Conservation (phyloP, 345 rosid genomes). For the Sisymbrium irio region DNA sequence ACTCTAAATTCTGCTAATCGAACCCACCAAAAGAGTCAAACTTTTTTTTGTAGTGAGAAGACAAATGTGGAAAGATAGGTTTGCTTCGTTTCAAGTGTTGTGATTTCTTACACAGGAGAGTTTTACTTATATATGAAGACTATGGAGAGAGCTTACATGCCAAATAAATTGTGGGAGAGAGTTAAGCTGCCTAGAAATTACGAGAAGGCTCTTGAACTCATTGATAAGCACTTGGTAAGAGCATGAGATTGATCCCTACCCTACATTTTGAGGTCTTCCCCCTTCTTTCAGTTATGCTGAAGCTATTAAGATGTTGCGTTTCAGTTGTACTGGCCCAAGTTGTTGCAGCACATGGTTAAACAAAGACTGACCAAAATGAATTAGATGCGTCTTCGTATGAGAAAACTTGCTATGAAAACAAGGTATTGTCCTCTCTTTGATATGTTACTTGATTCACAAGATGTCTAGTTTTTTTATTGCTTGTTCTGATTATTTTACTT, state of each 20-base stretch:
- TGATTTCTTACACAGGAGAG: constrained; percentile 46
- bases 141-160: constrained; percentile 93
- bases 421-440: constrained; percentile 41
- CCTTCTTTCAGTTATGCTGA: too few relatives aligned
- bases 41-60: not conserved
- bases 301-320: not conserved
- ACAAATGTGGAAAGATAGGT: not conserved
- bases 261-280: too few relatives aligned
- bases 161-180: constrained; percentile 88
- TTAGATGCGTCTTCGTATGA: constrained; percentile 97
- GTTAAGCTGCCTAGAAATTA: constrained; percentile 80
- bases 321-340: constrained; percentile 87
- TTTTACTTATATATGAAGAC: constrained; percentile 91
- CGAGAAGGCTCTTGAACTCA: constrained; percentile 82
- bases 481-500: not conserved
- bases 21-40: not conserved
- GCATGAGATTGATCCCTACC: not conserved
- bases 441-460: too few relatives aligned
- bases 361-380: constrained; percentile 95
- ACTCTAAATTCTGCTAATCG: not conserved
- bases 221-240: constrained; percentile 85
- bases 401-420: constrained; percentile 80
- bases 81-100: not conserved
- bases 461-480: not conserved
- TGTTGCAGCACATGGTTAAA: constrained; percentile 81